phyloP scores from a whole-genome alignment of 805 yeast genomes.

The Schwanniomyces polymorphus region DNA sequence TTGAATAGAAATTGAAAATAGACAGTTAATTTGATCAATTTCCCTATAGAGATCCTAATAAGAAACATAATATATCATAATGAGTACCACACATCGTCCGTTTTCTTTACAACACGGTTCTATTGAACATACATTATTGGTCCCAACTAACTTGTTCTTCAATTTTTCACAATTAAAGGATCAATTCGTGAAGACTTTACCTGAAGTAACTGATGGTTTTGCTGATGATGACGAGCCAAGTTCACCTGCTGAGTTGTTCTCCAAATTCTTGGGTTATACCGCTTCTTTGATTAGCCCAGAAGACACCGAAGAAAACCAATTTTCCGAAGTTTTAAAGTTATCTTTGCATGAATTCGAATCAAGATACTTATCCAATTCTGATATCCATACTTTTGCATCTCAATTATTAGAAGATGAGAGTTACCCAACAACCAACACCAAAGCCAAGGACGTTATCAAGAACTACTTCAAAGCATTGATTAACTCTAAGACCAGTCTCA shows the following conservation, averaged over 20 bases:
- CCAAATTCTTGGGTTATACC: constrained; percentile 77
- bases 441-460: constrained; percentile 73
- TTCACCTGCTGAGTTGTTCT: constrained; percentile 80
- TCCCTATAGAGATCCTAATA: neutral
- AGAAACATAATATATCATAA: constrained; percentile 3
- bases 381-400: constrained; percentile 89
- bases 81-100: constrained; percentile 56
- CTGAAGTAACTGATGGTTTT: constrained; percentile 77
- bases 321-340: constrained; percentile 66
- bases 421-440: constrained; percentile 65
- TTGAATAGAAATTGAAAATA: neutral
- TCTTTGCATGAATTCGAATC: constrained; percentile 83
- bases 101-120: constrained; percentile 81
- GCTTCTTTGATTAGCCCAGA: constrained; percentile 47
- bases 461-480: constrained; percentile 60
- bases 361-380: constrained; percentile 60
- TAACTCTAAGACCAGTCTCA: constrained; percentile 24
- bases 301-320: constrained; percentile 43
- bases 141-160: constrained; percentile 78
- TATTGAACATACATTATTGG: constrained; percentile 83
- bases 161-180: constrained; percentile 85
- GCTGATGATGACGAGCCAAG: constrained; percentile 88
- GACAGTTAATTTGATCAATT: neutral
- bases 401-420: constrained; percentile 52
- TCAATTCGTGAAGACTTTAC: constrained; percentile 76